phyloP scores from a whole-genome alignment of 2,329 filamentous ascomycete genomes.

The Tolypocladium tundrense region DNA sequence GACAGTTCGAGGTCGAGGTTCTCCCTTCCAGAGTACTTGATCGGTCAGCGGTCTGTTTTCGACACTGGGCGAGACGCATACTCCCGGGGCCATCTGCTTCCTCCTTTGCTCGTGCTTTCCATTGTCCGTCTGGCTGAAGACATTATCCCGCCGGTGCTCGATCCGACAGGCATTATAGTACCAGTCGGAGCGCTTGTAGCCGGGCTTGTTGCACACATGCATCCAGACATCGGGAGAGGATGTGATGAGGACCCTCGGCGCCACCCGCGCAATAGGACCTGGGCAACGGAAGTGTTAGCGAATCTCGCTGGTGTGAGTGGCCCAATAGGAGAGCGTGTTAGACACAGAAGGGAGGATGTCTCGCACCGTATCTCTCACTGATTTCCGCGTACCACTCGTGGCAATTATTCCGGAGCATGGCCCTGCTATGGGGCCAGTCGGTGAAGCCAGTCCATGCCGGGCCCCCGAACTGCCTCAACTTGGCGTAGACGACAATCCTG shows the following conservation, averaged over 20 bases:
- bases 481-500: constrained; percentile 2
- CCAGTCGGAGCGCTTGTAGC: constrained; percentile 31
- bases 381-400: constrained; percentile 16
- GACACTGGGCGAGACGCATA: constrained; percentile 13
- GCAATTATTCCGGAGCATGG: constrained; percentile 8
- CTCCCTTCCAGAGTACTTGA: constrained; percentile 44
- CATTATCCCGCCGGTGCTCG: constrained; percentile 38
- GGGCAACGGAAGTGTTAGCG: not conserved
- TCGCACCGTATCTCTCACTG: constrained; percentile 15
- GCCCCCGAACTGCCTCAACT: constrained; percentile 12
- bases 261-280: constrained; percentile 19
- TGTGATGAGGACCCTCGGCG: constrained; percentile 37
- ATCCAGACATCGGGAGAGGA: constrained; percentile 36
- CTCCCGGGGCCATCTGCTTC: constrained; percentile 41
- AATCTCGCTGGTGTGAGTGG: not conserved
- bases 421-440: constrained; percentile 13
- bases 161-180: constrained; percentile 34
- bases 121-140: constrained; percentile 41
- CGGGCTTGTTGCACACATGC: constrained; percentile 29
- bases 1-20: constrained; percentile 38
- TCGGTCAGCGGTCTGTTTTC: not conserved
- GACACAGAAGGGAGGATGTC: not conserved
- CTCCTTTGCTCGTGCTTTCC: constrained; percentile 32
- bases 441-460: constrained; percentile 11
- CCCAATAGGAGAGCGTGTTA: not conserved